Evolutionary conservation across 257 asterid species (phyloP).

Genomic region (Fraxinus americana): DNA sequence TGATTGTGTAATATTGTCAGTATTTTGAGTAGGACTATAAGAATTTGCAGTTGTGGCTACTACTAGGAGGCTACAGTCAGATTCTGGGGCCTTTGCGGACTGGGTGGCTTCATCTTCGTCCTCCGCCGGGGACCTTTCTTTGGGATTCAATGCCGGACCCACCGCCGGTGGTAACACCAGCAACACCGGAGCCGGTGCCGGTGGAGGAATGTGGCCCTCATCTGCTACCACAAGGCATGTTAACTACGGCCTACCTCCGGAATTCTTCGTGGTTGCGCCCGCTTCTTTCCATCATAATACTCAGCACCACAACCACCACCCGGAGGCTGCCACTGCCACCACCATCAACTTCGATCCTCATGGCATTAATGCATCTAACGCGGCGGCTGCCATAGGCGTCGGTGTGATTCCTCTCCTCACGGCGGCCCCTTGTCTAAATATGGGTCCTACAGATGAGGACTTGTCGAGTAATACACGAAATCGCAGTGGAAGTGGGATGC

Average conservation of each 20-base stretch:
- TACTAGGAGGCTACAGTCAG: slow-evolving; percentile 54
- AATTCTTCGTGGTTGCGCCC: slow-evolving; percentile 71
- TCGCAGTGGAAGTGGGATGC: slow-evolving; percentile 42
- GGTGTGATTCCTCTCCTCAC: slow-evolving; percentile 60
- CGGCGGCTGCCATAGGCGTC: slow-evolving; percentile 32
- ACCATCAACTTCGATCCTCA: slow-evolving; percentile 62
- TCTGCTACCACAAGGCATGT: slow-evolving; percentile 50
- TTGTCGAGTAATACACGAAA: slow-evolving; percentile 13
- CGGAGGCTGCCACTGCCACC: slow-evolving; percentile 25
- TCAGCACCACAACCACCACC: slow-evolving; percentile 28
- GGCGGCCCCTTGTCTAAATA: slow-evolving; percentile 42
- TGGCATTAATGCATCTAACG: slow-evolving; percentile 30
- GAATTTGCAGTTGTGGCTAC: slow-evolving; percentile 69
- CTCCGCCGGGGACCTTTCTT: slow-evolving; percentile 65
- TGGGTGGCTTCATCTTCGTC: slow-evolving; percentile 68
- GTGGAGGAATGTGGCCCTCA: slow-evolving; percentile 62
- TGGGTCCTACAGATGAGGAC: slow-evolving; percentile 24
- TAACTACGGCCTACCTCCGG: slow-evolving; percentile 64
- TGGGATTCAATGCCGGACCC: slow-evolving; percentile 76
- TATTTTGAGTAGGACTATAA: background rate
- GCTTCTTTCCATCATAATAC: slow-evolving; percentile 45
- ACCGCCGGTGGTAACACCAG: slow-evolving; percentile 22
- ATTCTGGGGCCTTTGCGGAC: slow-evolving; percentile 66
- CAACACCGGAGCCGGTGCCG: slow-evolving; percentile 21
- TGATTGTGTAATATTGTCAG: background rate